Base-by-base conservation (phyloP, 2,329 filamentous ascomycete species). In the Endocalyx cinctus region DNA sequence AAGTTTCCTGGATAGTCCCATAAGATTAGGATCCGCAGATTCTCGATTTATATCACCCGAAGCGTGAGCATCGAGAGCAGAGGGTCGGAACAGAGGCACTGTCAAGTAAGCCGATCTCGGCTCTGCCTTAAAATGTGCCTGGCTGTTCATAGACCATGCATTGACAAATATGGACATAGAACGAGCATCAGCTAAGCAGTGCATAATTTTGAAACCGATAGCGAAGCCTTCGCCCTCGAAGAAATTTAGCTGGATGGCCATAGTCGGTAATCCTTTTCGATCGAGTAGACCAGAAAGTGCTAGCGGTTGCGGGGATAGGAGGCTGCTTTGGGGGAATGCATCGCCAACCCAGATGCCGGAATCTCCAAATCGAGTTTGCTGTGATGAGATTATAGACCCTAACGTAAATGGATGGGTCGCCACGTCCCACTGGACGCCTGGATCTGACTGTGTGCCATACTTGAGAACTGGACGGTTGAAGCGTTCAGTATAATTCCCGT, bases 141-240 rank as follows among this genome's bases (percentile, higher is more conserved):
- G 19, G 16, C 49, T 55, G 4, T 49, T 52, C 4, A 46, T 48
- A 2, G 63, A 58, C 66, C 64, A 72, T 12, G 56, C 43, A 19
- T 63, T 55, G 20, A 67, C 53, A 30, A 73, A 72, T 4, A 54
- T 44, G 33, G 63, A 50, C 34, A 73, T 44, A 1, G 61, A 47
- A n/a, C 60, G 53, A 3, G 67, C 67, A 38, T 73, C 69, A 1
- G 63, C 62, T 4, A 73, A 50, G 4, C 55, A 52, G 43, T 73
- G 69, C 1, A 64, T 57, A 14, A 67, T 43, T 28, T 57, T 57
- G n/a, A 68, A 47, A 8, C 59, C 57, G 10, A 73, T 40, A 1
- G 57, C 60, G 27, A 60, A 62, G 4, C 62, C 63, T 1, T 65
- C 64, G 31, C 62, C 63, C 7, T 47, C 39, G 39, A 70, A 65